Base-by-base conservation (phyloP, 2,329 filamentous ascomycete genomes). In the Aureobasidium sp. region DNA sequence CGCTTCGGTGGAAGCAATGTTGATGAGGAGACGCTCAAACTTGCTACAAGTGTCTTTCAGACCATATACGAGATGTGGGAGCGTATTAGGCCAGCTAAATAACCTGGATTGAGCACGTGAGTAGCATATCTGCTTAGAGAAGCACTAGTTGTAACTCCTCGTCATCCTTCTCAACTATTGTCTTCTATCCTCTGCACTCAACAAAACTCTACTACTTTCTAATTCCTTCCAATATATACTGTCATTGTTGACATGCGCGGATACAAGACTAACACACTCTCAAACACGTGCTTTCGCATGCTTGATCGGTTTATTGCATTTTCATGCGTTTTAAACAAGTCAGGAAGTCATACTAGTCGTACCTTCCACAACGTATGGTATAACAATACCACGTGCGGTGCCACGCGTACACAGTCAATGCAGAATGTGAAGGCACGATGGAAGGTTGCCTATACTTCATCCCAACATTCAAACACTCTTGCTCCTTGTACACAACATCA, bases 41-140 rank as follows among this genome's bases (percentile, higher is more conserved):
- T 86, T 60, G 89, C 97, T 46, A 99, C 93, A 12, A 88, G 89
- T 7, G 87, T 96, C 10, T 99, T 97, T 70, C 93, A 97, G 76
- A 86, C 91, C 34, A 82, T 97, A 27, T 60, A 48, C 15, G 55
- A 58, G 1, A 58, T 48, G 55, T 58, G 55, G 55, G 55, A 58
- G 20, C 42, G 55, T 12, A 58, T 8, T 15, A 36, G 42, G 17
- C 41, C 53, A 17, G 27, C n/a, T 6, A 47, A 27, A 46, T 57
- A 12, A 27, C 20, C 20, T 1, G 20, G 20, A 20, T 32, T 15
- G 26, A 29, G 6, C 23, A 27, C 29, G 44, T 47, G 26, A 51
- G 48, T 51, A 51, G 32, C 32, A 20, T 36, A 29, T 32, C n/a
- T 15, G 46, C n/a, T n/a, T 3, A 29, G n/a, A 3, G 7, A 32